Base-by-base conservation (phyloP, 2,329 filamentous ascomycete species). In the Cladophialophora psammophila region DNA sequence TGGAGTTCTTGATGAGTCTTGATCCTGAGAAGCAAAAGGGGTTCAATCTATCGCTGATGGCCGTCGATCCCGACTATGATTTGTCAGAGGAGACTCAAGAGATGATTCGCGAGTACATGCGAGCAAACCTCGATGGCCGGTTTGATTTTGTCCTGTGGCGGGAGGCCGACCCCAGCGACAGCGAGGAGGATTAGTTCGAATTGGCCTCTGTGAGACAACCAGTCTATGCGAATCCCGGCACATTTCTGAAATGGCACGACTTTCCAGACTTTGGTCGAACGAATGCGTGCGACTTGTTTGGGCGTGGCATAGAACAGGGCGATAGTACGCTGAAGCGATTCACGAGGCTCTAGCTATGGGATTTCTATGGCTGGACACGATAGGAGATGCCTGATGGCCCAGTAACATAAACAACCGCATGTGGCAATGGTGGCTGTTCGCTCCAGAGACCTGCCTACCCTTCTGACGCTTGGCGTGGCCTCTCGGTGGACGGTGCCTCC, bases 1-100 rank as follows among this genome's bases (percentile, higher is more conserved):
- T 78, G 45, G 72, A 75, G 32, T 79, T 78, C 59, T 72, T 78
- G 42, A 52, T 66, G 4, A 69, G 70, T 5, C 70, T 78, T 5
- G 73, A 76, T 40, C 69, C 73, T 0, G 71, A 68, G 12, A 66
- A 60, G 1, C 77, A 78, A 53, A 69, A 60, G 20, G 76, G 77
- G 1, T 74, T 78, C 60, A 71, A 69, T 26, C 38, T 79, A 35
- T 74, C 72, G 1, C 72, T 78, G 34, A 70, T 76, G 68, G 74
- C 74, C 12, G 72, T 73, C 5, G 67, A 71, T 54, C 68, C 69
- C 5, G 66, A 71, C 5, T 67, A 54, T 53, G 63, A 72, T 63
- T 68, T 74, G 34, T 69, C 72, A 9, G 73, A 77, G 15, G 70
- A 74, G 18, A 71, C 72, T n/a, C 75, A 75, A 64, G 69, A 62